Conservation (phyloP, 805 yeast genomes). For the Ogataea trehalophila region DNA sequence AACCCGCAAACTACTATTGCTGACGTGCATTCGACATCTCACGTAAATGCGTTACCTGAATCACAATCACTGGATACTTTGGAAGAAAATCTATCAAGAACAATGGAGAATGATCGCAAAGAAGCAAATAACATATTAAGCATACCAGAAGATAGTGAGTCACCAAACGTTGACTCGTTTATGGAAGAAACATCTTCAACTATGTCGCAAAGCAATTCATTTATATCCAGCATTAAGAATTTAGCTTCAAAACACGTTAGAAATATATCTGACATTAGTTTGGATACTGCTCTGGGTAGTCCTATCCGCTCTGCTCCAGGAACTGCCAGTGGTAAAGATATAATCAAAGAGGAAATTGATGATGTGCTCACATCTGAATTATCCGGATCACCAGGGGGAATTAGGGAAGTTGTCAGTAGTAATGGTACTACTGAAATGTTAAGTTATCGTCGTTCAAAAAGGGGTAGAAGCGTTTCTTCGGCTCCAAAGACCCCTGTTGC, state of each 20-base stretch:
- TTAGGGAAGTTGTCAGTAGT: slow-evolving; percentile 14
- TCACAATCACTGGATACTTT: slow-evolving; percentile 9
- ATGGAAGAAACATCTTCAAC: slow-evolving; percentile 8
- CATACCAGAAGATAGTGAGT: slow-evolving; percentile 4
- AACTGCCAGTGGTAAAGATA: slow-evolving; percentile 1
- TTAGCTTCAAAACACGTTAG: slow-evolving; percentile 16
- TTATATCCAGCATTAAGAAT: slow-evolving; percentile 21
- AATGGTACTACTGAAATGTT: slow-evolving; percentile 28
- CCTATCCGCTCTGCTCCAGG: slow-evolving; percentile 4
- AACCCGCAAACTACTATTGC: slow-evolving; percentile 47
- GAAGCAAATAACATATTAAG: not conserved
- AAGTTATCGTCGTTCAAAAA: slow-evolving; percentile 24
- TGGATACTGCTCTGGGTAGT: slow-evolving; percentile 14
- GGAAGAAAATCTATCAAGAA: slow-evolving; percentile 7
- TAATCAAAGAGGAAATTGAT: slow-evolving; percentile 7
- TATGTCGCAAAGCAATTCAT: slow-evolving; percentile 5
- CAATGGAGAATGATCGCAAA: slow-evolving; percentile 6
- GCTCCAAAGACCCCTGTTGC: slow-evolving; percentile 17
- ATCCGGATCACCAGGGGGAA: slow-evolving; percentile 10
- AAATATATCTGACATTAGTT: slow-evolving; percentile 15
- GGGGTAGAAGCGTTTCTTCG: slow-evolving; percentile 17
- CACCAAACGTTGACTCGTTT: slow-evolving; percentile 19
- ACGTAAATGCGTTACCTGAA: slow-evolving; percentile 8
- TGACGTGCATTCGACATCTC: slow-evolving; percentile 38
- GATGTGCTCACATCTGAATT: slow-evolving; percentile 1